Evolutionary conservation across 176 grass and related monocot genomes (phyloP).

Genomic region (Miscanthus lutarioriparius): DNA sequence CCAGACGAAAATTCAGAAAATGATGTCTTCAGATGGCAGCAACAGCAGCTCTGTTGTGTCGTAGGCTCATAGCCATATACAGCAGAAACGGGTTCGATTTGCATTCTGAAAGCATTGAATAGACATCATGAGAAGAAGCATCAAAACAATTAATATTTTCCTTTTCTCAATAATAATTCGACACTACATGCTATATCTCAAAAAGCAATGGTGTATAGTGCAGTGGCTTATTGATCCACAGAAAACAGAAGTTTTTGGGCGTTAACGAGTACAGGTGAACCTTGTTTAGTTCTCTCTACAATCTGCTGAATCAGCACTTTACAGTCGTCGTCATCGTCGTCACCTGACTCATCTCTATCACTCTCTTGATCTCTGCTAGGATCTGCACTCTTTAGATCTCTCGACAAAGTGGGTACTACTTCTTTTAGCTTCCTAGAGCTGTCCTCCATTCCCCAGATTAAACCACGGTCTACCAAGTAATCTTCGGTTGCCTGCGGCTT

Average conservation of each 20-base stretch:
- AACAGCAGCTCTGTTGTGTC: no score
- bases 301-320: slow-evolving; percentile 75
- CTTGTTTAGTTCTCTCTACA: slow-evolving; percentile 90
- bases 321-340: slow-evolving; percentile 41
- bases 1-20: no score
- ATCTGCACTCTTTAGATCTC: slow-evolving; percentile 7
- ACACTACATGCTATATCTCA: no score
- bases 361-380: slow-evolving; percentile 30
- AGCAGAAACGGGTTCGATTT: no score
- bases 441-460: slow-evolving; percentile 59
- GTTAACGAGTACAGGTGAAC: slow-evolving; percentile 72
- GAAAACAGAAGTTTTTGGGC: slow-evolving; percentile 84
- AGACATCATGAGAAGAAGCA: no score
- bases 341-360: slow-evolving; percentile 19
- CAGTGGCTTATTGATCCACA: slow-evolving; percentile 57
- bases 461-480: slow-evolving; percentile 38
- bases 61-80: no score
- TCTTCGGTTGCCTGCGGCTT: slow-evolving; percentile 43
- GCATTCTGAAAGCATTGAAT: no score
- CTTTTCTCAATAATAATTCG: no score
- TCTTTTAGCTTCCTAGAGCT: slow-evolving; percentile 32
- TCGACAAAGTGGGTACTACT: slow-evolving; percentile 16
- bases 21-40: no score
- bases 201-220: not conserved
- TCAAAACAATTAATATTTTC: no score